Evolutionary conservation across 2,329 filamentous ascomycete species (phyloP).

Genomic region (Ascochyta viciae-villosae): DNA sequence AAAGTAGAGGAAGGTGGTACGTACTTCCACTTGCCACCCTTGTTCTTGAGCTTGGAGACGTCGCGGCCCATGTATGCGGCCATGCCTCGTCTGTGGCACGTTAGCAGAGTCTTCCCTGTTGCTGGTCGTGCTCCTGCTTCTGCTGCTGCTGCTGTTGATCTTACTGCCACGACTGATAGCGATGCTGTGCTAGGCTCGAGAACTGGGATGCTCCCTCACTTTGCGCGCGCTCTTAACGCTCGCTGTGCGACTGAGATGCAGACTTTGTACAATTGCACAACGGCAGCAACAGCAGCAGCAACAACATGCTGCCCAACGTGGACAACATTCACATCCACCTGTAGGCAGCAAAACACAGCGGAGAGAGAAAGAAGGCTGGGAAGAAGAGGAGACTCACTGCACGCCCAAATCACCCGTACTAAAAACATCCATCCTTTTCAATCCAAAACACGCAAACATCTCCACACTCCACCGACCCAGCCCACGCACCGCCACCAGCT

Average conservation of each 20-base stretch:
- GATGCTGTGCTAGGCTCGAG: neutral
- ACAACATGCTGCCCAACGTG: neutral
- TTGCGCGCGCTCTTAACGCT: conserved; percentile 13
- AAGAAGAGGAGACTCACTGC: conserved; percentile 62
- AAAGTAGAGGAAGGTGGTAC: conserved; percentile 11
- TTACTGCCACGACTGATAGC: neutral
- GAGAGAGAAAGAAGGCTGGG: neutral
- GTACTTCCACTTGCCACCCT: conserved; percentile 84
- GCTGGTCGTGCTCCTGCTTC: neutral
- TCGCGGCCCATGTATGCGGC: conserved; percentile 85
- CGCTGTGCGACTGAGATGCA: conserved; percentile 1
- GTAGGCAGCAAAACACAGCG: neutral
- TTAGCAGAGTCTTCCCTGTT: conserved; percentile 17
- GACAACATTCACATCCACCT: too few relatives aligned
- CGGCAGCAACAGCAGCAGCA: neutral
- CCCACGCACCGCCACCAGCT: conserved; percentile 83
- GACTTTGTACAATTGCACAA: neutral
- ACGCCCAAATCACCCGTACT: conserved; percentile 91
- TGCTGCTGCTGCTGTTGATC: neutral
- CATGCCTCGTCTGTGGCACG: conserved; percentile 72
- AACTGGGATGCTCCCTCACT: conserved; percentile 6
- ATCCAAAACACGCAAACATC: conserved; percentile 93
- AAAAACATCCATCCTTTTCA: conserved; percentile 95
- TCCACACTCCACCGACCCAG: conserved; percentile 87
- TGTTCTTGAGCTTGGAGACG: conserved; percentile 80